Conservation (phyloP, 768 basidiomycete species). For the Rickenella mellea region DNA sequence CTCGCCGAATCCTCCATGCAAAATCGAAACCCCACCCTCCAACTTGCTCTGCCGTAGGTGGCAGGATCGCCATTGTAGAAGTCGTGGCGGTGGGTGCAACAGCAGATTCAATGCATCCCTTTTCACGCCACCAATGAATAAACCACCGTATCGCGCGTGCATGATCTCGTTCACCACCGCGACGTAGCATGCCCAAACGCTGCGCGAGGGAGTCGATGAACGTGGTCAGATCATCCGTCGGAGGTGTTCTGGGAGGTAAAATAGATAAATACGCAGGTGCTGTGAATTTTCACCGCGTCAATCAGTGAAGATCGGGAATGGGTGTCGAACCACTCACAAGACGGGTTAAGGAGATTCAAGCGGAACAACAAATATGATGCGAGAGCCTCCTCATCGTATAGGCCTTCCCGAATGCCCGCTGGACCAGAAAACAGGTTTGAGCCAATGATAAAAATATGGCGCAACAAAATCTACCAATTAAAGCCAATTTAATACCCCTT, state of each 20-base stretch:
- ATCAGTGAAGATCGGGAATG: background rate
- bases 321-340: conserved; percentile 47
- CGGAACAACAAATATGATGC: conserved; percentile 83
- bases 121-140: conserved; percentile 80
- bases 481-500: conserved; percentile 82
- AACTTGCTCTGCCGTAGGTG: conserved; percentile 13
- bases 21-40: conserved; percentile 84
- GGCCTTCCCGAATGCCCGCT: conserved; percentile 92
- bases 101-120: conserved; percentile 52
- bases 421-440: conserved; percentile 13
- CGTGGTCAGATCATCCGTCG: conserved; percentile 48
- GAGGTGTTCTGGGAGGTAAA: conserved; percentile 42
- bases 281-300: conserved; percentile 17
- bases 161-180: conserved; percentile 65
- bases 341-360: conserved; percentile 68
- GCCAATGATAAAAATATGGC: background rate
- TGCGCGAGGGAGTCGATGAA: conserved; percentile 64
- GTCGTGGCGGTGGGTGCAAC: conserved; percentile 22
- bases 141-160: conserved; percentile 72
- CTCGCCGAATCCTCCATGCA: conserved; percentile 40
- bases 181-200: conserved; percentile 74
- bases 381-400: conserved; percentile 79
- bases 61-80: conserved; percentile 6
- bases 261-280: conserved; percentile 64
- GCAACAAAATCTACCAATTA: conserved; percentile 63